Base-by-base conservation (phyloP, 2,329 filamentous ascomycete genomes). In the Penicillium sp. region DNA sequence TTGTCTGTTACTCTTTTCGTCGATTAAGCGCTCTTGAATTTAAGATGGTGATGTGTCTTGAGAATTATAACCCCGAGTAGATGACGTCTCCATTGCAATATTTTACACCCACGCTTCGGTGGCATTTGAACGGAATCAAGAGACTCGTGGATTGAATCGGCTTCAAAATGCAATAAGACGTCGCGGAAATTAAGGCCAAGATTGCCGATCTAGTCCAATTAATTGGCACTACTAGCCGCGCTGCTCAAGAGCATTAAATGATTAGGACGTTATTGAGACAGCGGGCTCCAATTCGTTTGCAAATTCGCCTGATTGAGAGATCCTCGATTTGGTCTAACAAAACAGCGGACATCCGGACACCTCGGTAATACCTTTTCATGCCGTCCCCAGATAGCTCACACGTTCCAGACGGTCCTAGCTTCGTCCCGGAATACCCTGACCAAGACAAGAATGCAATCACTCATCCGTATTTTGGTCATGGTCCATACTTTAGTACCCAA, bases 21-120 rank as follows among this genome's bases (percentile, higher is more conserved):
- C 49, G 31, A 39, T 47, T 47, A 47, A 21, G 49, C 49, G 49
- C 42, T 44, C 38, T 47, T 42, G 44, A 53, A 52, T 47, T 28
- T 38, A 21, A 21, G 23, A 43, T 43, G 38, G 29, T 47, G 15
- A 42, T 4, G 2, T 28, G 41, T 26, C 13, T 28, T 16, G 41
- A 28, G 21, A 26, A 24, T 24, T 5, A 26, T 24, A 24, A 16
- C 13, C n/a, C 10, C 16, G 16, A 41, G 24, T 26, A 26, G 24
- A 26, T 26, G 5, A 26, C 12, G 10, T 3, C 8, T 29, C 28
- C 28, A 29, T 5, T 23, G 18, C 15, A 15, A 23, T 18, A 41
- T 41, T 13, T 13, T 24, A 18, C n/a, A 41, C 6, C 15, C n/a
- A 36, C 8, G 28, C 28, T 29, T 36, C 16, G 10, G 18, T 21